Evolutionary conservation across 2,329 filamentous ascomycete genomes (phyloP), one percentile per base, ranked within the genome.

Genomic region (Ustulina deusta): DNA sequence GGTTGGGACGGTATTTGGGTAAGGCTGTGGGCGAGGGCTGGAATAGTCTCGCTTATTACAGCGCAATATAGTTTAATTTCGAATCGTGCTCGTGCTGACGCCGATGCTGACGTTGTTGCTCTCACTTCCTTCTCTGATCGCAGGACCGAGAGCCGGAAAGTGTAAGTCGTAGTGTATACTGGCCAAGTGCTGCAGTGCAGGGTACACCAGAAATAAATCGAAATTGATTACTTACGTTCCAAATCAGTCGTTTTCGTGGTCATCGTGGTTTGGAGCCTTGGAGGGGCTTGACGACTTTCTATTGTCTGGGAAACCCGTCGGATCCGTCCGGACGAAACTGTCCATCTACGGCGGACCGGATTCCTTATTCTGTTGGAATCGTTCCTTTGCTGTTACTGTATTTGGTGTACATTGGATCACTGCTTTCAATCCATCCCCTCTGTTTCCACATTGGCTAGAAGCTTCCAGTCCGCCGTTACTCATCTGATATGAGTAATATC

Each of bases 21-120:
- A 69, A 66, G 66, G 69, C 66, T 71, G 66, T 55, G 64, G 46
- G 27, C 56, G 69, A 57, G 57, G 57, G 59, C 60, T 63, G 44
- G 69, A 64, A 58, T 34, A 10, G 55, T 63, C 68, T 68, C 62
- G 62, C 58, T 58, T 63, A 62, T 69, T 61, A 56, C 36, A n/a
- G 36, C 7, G 42, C 40, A 55, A 17, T 13, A 56, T 42, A 36
- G 34, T 10, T 15, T 27, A 54, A 74, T 74, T 68, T 67, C 65
- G 25, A 49, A 51, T 51, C 27, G 27, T 29, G 27, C 27, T 51
- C 27, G 22, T 29, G 15, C 49, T 32, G 25, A 20, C 27, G 17
- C 49, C 34, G 62, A 63, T 66, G 49, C 27, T 55, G 51, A 59
- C 38, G 6, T 48, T 20, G 32, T 17, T 32, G 13, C 38, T 20